Conservation (phyloP, 306 rosid species). For the Morella rubra region DNA sequence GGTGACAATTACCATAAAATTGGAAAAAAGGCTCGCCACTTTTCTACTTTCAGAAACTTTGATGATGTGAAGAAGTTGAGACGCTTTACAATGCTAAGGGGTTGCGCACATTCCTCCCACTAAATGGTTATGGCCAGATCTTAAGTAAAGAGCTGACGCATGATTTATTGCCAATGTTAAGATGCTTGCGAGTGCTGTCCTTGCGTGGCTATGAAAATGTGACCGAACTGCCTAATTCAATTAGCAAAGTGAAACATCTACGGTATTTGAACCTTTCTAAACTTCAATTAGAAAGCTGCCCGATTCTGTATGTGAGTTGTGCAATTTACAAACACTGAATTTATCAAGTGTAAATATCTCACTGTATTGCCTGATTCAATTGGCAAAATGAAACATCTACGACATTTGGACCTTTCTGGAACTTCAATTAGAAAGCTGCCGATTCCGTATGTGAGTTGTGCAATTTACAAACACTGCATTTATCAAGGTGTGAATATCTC, state of each 20-base stretch:
- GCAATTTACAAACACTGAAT: slow-evolving; percentile 22
- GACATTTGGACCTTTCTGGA: no score
- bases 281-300: neutral
- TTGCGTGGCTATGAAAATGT: neutral
- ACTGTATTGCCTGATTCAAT: neutral
- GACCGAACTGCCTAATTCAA: neutral
- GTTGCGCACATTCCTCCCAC: neutral
- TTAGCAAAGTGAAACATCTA: slow-evolving; percentile 7
- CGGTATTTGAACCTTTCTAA: slow-evolving; percentile 22
- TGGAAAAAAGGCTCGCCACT: slow-evolving; percentile 8
- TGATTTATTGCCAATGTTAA: neutral
- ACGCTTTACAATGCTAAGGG: neutral
- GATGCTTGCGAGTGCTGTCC: slow-evolving; percentile 7
- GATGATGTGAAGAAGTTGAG: neutral
- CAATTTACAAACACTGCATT: no score
- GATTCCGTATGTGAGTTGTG: no score
- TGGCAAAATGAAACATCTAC: no score
- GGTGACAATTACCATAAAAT: neutral
- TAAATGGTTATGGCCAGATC: neutral
- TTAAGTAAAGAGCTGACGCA: neutral
- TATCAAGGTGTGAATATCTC: neutral
- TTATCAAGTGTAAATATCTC: neutral
- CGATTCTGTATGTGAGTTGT: neutral
- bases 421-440: no score
- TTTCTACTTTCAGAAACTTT: neutral